A percentile compares a stretch with the other conserved stretches of the same genome.
Conservation (phyloP, 768 basidiomycete species). For the Phylloporus rhodoxanthus region DNA sequence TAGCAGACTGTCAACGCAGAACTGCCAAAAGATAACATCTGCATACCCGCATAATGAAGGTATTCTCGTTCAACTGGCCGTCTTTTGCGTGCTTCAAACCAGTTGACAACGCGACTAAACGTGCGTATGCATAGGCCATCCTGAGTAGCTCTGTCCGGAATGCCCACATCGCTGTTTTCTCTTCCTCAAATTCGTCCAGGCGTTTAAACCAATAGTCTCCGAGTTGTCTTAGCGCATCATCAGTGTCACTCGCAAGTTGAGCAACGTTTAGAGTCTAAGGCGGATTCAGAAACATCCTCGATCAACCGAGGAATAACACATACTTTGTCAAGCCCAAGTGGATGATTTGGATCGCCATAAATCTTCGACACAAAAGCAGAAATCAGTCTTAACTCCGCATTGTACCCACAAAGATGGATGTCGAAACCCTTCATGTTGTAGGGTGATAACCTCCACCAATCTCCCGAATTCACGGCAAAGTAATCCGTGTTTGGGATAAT, state of each 20-base stretch:
- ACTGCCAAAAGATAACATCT: not conserved
- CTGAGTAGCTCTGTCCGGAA: conserved; percentile 60
- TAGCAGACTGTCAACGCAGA: not conserved
- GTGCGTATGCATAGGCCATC: conserved; percentile 61
- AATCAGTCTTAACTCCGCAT: conserved; percentile 63
- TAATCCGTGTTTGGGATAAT: conserved; percentile 76
- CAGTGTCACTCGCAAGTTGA: conserved; percentile 55
- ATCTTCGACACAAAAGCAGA: conserved; percentile 55
- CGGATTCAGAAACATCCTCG: conserved; percentile 1
- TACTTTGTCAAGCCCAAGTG: conserved; percentile 73
- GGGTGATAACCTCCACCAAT: conserved; percentile 65
- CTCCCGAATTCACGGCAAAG: conserved; percentile 60
- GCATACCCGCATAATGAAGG: conserved; percentile 61
- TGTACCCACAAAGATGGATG: conserved; percentile 75
- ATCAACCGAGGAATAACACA: not conserved
- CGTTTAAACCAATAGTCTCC: conserved; percentile 51
- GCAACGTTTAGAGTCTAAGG: conserved; percentile 59
- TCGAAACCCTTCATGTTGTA: conserved; percentile 72
- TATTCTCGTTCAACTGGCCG: conserved; percentile 50
- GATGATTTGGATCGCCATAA: conserved; percentile 67
- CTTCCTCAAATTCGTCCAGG: conserved; percentile 46
- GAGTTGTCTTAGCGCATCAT: conserved; percentile 59
- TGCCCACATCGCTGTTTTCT: conserved; percentile 44
- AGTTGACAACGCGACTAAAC: conserved; percentile 65
- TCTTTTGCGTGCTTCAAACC: conserved; percentile 73